These are phyloP conservation scores for Euptelea pleiosperma DNA, from an alignment of 164 flowering plant genomes.

Conservation along the genomic window DNA sequence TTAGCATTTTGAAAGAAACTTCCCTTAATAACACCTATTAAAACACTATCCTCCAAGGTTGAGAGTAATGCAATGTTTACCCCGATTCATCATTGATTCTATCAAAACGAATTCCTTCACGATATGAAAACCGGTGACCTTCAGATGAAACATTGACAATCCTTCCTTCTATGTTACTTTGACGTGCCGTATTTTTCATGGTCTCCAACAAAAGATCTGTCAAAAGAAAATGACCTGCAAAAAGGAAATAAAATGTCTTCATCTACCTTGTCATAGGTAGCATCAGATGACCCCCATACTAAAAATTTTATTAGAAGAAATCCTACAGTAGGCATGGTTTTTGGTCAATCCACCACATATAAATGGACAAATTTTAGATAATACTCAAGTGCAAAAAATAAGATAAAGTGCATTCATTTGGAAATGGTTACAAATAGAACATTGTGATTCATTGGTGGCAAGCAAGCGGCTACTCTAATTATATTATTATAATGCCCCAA, in stretches of 20 bases:
- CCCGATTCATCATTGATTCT: conserved; percentile 55
- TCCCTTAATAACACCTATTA: not conserved
- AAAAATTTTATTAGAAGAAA: too few species aligned
- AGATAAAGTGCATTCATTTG: too few species aligned
- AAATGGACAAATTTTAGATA: too few species aligned
- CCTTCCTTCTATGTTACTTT: conserved; percentile 62
- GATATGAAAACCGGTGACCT: conserved; percentile 40
- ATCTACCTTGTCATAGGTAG: not conserved
- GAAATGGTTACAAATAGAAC: too few species aligned
- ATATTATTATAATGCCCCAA: not conserved
- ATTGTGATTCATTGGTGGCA: too few species aligned
- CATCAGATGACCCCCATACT: too few species aligned
- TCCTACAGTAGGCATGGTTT: too few species aligned
- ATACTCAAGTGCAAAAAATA: too few species aligned
- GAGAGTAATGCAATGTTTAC: conserved; percentile 25
- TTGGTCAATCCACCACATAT: too few species aligned
- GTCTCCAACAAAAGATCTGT: conserved; percentile 69
- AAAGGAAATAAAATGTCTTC: conserved; percentile 3
- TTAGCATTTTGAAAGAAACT: not conserved
- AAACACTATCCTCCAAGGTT: too few species aligned
- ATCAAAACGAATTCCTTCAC: conserved; percentile 71
- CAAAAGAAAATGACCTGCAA: conserved; percentile 80
- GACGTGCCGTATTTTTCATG: conserved; percentile 58
- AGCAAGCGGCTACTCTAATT: not conserved
- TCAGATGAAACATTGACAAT: conserved; percentile 74